phyloP scores from a whole-genome alignment of 139 green algal genomes.

The Coelastrella sp. region DNA sequence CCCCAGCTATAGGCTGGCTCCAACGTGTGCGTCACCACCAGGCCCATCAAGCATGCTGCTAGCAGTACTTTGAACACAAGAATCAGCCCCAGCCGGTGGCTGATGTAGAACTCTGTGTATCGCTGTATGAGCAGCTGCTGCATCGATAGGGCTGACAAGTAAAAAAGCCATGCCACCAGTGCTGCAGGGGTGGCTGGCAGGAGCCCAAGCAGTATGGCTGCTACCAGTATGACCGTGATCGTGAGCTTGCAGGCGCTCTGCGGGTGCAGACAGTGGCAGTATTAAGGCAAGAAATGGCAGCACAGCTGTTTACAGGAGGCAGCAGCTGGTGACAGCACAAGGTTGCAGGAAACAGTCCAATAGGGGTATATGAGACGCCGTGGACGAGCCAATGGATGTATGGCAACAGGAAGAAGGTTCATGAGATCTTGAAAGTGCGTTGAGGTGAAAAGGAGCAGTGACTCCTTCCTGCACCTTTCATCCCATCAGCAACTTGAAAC shows the following conservation, averaged over 20 bases:
- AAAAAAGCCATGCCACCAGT: background rate
- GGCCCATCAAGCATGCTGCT: background rate
- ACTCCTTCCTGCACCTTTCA: background rate
- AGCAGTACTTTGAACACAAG: conserved; percentile 7
- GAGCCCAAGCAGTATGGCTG: background rate
- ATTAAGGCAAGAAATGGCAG: background rate
- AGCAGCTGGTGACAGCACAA: background rate
- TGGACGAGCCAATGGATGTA: too few species aligned
- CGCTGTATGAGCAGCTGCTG: background rate
- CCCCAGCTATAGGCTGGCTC: background rate
- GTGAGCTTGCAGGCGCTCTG: conserved; percentile 12
- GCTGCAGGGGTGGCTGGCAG: background rate
- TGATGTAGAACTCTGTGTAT: background rate
- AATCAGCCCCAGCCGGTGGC: background rate
- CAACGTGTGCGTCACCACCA: background rate
- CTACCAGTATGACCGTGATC: background rate
- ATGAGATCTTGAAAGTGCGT: background rate
- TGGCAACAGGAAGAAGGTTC: background rate
- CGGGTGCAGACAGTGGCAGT: background rate
- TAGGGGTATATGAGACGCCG: too few species aligned
- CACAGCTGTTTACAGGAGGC: background rate
- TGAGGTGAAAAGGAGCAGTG: background rate
- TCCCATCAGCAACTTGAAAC: background rate
- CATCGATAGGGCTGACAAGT: background rate
- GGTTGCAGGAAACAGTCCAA: background rate